phyloP scores from a whole-genome alignment of 1,284 basidiomycete species.

The Ustilago crameri region DNA sequence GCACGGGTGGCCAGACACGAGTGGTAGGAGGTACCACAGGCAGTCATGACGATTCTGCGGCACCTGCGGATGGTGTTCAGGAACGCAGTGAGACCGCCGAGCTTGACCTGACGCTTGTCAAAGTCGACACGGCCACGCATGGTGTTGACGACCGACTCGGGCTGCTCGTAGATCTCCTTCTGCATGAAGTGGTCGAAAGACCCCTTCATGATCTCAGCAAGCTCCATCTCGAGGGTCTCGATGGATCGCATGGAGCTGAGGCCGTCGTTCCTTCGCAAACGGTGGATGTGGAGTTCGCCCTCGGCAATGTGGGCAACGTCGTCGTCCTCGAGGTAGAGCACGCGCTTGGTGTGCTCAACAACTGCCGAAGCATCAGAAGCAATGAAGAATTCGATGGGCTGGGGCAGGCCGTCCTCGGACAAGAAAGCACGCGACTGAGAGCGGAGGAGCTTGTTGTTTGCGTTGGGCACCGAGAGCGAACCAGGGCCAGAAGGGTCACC shows the following conservation, averaged over 20 bases:
- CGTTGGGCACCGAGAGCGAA: conserved; percentile 56
- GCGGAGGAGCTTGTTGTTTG: conserved; percentile 80
- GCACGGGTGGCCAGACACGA: conserved; percentile 96
- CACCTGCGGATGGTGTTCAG: conserved; percentile 94
- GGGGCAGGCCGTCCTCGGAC: conserved; percentile 96
- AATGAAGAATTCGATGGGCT: conserved; percentile 99
- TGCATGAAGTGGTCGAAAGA: conserved; percentile 99
- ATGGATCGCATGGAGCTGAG: conserved; percentile 88
- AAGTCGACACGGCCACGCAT: conserved; percentile 99
- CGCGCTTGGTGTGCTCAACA: conserved; percentile 98
- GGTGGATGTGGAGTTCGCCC: conserved; percentile 97
- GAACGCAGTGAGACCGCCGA: conserved; percentile 95
- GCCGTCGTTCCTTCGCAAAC: conserved; percentile 86
- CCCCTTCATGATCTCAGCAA: conserved; percentile 99
- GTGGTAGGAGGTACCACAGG: conserved; percentile 98
- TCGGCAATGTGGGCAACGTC: conserved; percentile 98
- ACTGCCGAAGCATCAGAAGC: conserved; percentile 97
- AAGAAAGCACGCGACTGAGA: conserved; percentile 98
- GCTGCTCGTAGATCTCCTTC: conserved; percentile 99
- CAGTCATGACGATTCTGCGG: conserved; percentile 93
- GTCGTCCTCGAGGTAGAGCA: conserved; percentile 98
- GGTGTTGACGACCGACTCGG: conserved; percentile 99
- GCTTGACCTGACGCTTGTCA: conserved; percentile 87
- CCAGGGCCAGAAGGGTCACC: conserved; percentile 66
- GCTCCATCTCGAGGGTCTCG: conserved; percentile 97